Evolutionary conservation across 495 filamentous ascomycete genomes (phyloP).

Genomic region (Usnea hakonensis): DNA sequence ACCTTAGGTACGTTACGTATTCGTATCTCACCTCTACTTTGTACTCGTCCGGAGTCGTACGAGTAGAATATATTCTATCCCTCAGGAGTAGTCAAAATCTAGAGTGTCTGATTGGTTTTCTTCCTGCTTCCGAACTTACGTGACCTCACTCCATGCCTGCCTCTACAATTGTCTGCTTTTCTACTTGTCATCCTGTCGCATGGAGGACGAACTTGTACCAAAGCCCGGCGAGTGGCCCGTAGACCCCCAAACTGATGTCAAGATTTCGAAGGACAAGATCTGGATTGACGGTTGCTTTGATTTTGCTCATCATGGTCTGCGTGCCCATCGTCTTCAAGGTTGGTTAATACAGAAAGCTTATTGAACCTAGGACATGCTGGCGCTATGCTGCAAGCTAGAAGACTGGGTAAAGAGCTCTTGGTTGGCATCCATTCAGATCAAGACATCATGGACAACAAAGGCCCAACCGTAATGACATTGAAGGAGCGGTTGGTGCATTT

Average conservation of each 20-base stretch:
- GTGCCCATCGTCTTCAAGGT: neutral
- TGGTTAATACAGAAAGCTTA: constrained; percentile 11
- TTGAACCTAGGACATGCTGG: constrained; percentile 71
- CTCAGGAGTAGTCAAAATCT: too few relatives aligned
- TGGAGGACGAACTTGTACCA: constrained; percentile 16
- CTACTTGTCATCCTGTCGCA: neutral
- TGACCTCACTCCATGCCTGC: neutral
- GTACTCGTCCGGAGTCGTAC: too few relatives aligned
- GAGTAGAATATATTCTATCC: too few relatives aligned
- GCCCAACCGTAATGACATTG: constrained; percentile 93
- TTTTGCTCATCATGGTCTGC: constrained; percentile 88
- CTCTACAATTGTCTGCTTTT: neutral
- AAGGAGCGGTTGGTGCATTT: constrained; percentile 60
- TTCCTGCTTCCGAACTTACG: too few relatives aligned
- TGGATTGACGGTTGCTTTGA: constrained; percentile 99
- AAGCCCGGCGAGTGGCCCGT: constrained; percentile 55
- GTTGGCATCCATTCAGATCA: constrained; percentile 94
- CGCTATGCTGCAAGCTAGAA: constrained; percentile 88
- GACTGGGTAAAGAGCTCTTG: constrained; percentile 73
- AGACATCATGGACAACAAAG: constrained; percentile 91
- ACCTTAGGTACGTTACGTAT: too few relatives aligned
- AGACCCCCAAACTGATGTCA: constrained; percentile 55
- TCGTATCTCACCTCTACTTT: too few relatives aligned
- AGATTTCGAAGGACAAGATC: constrained; percentile 62
- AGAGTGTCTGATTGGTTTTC: too few relatives aligned